Percentiles rank a stretch among this genome's conserved stretches.
Evolutionary conservation across 768 basidiomycete species (phyloP).

Genomic region (Stropharia rugosoannulata): DNA sequence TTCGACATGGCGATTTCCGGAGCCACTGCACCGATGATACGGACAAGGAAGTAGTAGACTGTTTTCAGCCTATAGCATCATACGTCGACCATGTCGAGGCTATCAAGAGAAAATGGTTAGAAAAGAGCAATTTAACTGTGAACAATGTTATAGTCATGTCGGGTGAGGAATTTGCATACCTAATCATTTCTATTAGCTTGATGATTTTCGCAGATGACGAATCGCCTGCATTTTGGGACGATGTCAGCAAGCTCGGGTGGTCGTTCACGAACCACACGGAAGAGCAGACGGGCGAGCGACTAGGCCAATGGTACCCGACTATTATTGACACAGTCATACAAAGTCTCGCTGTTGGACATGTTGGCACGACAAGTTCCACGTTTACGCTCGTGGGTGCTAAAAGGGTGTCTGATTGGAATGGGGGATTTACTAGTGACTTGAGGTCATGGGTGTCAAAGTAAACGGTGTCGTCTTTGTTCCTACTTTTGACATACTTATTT

Average conservation of each 20-base stretch:
- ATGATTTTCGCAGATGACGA: slow-evolving; percentile 33
- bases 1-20: slow-evolving; percentile 45
- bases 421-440: slow-evolving; percentile 30
- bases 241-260: slow-evolving; percentile 39
- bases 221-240: slow-evolving; percentile 38
- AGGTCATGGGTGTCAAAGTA: background rate
- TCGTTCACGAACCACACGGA: slow-evolving; percentile 35
- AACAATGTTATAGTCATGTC: slow-evolving; percentile 43
- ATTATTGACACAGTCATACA: slow-evolving; percentile 57
- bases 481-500: background rate
- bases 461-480: background rate
- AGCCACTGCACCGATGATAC: slow-evolving; percentile 26
- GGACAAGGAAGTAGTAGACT: slow-evolving; percentile 19
- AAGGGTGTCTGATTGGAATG: slow-evolving; percentile 57
- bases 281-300: slow-evolving; percentile 29
- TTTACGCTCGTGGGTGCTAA: slow-evolving; percentile 51
- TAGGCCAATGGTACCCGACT: slow-evolving; percentile 46
- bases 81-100: slow-evolving; percentile 35
- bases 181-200: background rate
- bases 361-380: slow-evolving; percentile 57
- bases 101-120: slow-evolving; percentile 32
- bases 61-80: slow-evolving; percentile 35
- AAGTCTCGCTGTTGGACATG: slow-evolving; percentile 53
- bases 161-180: slow-evolving; percentile 16
- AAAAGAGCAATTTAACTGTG: slow-evolving; percentile 25